Conservation (phyloP, 2,329 filamentous ascomycete species). For the Acarospora socialis region DNA sequence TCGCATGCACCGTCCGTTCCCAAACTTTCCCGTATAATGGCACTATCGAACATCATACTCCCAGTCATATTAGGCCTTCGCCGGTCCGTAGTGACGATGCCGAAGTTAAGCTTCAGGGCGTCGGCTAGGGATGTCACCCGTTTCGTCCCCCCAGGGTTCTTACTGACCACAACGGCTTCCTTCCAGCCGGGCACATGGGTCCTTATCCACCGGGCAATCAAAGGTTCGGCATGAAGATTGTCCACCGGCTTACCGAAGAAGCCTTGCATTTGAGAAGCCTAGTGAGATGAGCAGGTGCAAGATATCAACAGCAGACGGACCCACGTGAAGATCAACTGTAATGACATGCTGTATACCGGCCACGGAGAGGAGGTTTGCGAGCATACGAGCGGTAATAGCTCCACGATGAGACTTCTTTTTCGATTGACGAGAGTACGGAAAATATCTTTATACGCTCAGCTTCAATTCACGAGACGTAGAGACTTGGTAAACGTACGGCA, state of each 20-base stretch:
- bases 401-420: slow-evolving; percentile 98
- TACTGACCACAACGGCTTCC: slow-evolving; percentile 90
- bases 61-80: slow-evolving; percentile 53
- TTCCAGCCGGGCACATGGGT: slow-evolving; percentile 77
- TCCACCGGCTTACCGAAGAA: slow-evolving; percentile 98
- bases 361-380: slow-evolving; percentile 84
- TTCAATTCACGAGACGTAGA: slow-evolving; percentile 18
- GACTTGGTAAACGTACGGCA: slow-evolving; percentile 30
- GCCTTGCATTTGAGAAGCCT: slow-evolving; percentile 93
- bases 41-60: slow-evolving; percentile 52
- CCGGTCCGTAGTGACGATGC: slow-evolving; percentile 58
- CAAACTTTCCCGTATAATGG: slow-evolving; percentile 10
- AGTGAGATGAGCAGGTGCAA: slow-evolving; percentile 13
- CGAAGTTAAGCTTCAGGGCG: slow-evolving; percentile 92
- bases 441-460: slow-evolving; percentile 47
- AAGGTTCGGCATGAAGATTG: slow-evolving; percentile 88
- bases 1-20: slow-evolving; percentile 4
- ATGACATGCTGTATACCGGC: slow-evolving; percentile 96
- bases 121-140: slow-evolving; percentile 91
- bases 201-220: slow-evolving; percentile 91
- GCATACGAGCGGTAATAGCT: slow-evolving; percentile 91
- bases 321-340: slow-evolving; percentile 81
- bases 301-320: slow-evolving; percentile 18
- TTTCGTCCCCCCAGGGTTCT: slow-evolving; percentile 95
- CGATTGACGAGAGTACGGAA: slow-evolving; percentile 97